phyloP scores from a whole-genome alignment of 805 yeast genomes.

The Candida palmyrensis region DNA sequence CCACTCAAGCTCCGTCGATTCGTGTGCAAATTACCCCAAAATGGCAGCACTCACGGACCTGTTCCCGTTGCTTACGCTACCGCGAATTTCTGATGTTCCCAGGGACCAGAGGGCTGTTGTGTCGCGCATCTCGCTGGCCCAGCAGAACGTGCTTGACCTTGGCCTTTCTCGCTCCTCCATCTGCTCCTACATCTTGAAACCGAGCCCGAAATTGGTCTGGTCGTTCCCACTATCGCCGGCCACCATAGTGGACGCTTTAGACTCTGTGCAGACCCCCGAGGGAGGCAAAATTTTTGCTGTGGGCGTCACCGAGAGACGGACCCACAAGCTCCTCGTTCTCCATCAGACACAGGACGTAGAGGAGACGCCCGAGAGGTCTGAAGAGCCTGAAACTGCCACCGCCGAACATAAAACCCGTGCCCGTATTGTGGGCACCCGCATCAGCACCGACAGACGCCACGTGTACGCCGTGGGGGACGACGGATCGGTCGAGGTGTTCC shows the following conservation, averaged over 20 bases:
- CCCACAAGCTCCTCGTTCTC: slow-evolving; percentile 20
- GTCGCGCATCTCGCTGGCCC: slow-evolving; percentile 15
- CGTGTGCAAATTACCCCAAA: neutral
- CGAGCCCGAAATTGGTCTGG: slow-evolving; percentile 56
- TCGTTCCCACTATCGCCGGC: slow-evolving; percentile 49
- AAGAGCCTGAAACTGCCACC: slow-evolving; percentile 5
- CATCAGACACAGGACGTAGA: slow-evolving; percentile 10
- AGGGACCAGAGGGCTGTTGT: slow-evolving; percentile 19
- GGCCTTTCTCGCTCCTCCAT: slow-evolving; percentile 52
- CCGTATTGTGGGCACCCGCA: slow-evolving; percentile 1
- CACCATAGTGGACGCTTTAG: slow-evolving; percentile 39
- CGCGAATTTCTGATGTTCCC: slow-evolving; percentile 26
- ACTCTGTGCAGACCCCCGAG: slow-evolving; percentile 10
- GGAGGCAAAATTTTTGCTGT: slow-evolving; percentile 25
- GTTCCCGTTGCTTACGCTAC: slow-evolving; percentile 28
- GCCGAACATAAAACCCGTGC: slow-evolving; percentile 1
- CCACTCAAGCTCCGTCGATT: too few relatives aligned
- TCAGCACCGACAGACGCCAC: slow-evolving; percentile 17
- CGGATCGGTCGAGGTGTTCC: slow-evolving; percentile 22
- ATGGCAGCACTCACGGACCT: slow-evolving; percentile 19
- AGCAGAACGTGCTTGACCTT: slow-evolving; percentile 37
- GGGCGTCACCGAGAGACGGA: slow-evolving; percentile 35
- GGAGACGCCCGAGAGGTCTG: neutral
- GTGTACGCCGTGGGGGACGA: slow-evolving; percentile 23
- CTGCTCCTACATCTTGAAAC: slow-evolving; percentile 47